Conservation (phyloP, 2,329 filamentous ascomycete genomes). For the Tolypocladium nubicola region DNA sequence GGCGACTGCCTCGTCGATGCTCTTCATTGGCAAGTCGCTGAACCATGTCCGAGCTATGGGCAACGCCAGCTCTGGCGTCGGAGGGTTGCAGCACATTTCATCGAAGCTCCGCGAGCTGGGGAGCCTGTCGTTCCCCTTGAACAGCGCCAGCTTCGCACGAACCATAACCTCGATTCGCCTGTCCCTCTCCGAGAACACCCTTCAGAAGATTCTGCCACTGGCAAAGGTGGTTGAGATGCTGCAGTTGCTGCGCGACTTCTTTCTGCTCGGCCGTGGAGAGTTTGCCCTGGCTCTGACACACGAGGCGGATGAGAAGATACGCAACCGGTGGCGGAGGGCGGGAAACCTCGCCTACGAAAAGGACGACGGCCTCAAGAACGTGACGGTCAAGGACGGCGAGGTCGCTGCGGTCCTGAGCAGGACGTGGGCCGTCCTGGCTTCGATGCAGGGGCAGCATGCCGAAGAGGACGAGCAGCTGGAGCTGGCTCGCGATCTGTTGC, state of each 20-base stretch:
- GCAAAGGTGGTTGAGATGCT: slow-evolving; percentile 68
- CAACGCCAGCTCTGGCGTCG: slow-evolving; percentile 30
- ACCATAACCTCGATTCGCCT: slow-evolving; percentile 67
- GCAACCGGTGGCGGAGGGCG: slow-evolving; percentile 59
- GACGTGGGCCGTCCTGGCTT: slow-evolving; percentile 71
- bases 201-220: slow-evolving; percentile 73
- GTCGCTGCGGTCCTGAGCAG: slow-evolving; percentile 65
- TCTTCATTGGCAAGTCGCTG: slow-evolving; percentile 84
- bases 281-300: slow-evolving; percentile 81
- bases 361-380: slow-evolving; percentile 32
- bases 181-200: slow-evolving; percentile 71
- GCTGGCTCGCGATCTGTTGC: slow-evolving; percentile 66
- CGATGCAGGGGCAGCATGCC: slow-evolving; percentile 56
- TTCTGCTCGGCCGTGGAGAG: slow-evolving; percentile 78
- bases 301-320: slow-evolving; percentile 72
- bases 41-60: slow-evolving; percentile 64
- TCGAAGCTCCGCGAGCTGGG: slow-evolving; percentile 61
- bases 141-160: slow-evolving; percentile 56
- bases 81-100: slow-evolving; percentile 50
- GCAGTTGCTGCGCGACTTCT: slow-evolving; percentile 71
- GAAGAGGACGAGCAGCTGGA: slow-evolving; percentile 80
- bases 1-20: slow-evolving; percentile 67
- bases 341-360: slow-evolving; percentile 48
- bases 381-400: slow-evolving; percentile 75
- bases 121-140: slow-evolving; percentile 61